Conservation (phyloP, 176 grass and related monocot species). For the Phyllostachys edulis region DNA sequence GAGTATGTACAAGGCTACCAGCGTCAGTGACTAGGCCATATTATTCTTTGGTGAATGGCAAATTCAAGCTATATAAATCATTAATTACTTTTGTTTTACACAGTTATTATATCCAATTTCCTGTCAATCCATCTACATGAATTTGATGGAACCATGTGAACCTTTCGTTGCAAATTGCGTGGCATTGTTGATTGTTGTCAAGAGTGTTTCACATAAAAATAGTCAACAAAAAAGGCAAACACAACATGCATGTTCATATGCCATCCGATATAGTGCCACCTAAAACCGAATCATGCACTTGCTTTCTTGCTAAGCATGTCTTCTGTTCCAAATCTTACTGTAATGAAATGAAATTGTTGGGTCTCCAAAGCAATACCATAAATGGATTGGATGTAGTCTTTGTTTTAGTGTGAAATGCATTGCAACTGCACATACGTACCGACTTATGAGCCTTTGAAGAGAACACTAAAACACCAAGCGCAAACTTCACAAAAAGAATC, state of each 20-base stretch:
- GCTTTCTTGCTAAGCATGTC: neutral
- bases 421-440: neutral
- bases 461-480: conserved; percentile 1
- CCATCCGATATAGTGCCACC: neutral
- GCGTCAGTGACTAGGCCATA: neutral
- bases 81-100: conserved; percentile 5
- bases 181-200: neutral
- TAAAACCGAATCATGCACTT: neutral
- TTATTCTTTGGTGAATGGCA: neutral
- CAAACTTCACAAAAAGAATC: conserved; percentile 5
- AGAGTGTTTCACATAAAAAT: neutral
- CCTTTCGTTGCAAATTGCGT: neutral
- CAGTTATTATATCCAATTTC: conserved; percentile 2
- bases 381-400: neutral
- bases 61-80: conserved; percentile 10
- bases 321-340: neutral
- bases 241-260: neutral
- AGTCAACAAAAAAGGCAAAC: neutral
- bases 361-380: neutral
- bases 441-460: neutral
- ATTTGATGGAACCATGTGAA: neutral
- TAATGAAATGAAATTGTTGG: neutral
- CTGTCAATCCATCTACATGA: neutral
- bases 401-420: neutral
- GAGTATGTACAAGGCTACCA: neutral